phyloP scores from a whole-genome alignment of 805 yeast genomes.

The Wickerhamiella sergipiensis region DNA sequence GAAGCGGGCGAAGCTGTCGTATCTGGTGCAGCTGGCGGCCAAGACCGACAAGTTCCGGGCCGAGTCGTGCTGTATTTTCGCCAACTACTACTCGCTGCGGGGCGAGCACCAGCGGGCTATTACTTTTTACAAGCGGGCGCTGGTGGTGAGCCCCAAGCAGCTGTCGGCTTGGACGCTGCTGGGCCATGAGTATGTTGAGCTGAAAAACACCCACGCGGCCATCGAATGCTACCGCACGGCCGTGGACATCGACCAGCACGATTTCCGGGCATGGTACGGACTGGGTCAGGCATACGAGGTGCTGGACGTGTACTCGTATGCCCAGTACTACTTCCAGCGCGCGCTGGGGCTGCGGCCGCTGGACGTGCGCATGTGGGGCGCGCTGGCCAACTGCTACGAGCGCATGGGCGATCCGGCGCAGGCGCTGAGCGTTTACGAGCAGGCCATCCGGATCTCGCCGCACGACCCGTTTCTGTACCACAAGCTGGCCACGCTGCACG shows the following conservation, averaged over 20 bases:
- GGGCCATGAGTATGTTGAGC: slow-evolving; percentile 98
- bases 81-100: slow-evolving; percentile 81
- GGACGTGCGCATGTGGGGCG: slow-evolving; percentile 94
- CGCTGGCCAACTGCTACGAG: slow-evolving; percentile 79
- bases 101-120: slow-evolving; percentile 94
- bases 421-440: slow-evolving; percentile 66
- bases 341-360: slow-evolving; percentile 80
- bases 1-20: slow-evolving; percentile 69
- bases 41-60: slow-evolving; percentile 78
- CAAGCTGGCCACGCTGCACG: slow-evolving; percentile 56
- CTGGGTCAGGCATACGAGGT: slow-evolving; percentile 97
- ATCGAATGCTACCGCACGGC: slow-evolving; percentile 91
- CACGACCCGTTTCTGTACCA: slow-evolving; percentile 43
- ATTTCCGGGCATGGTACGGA: slow-evolving; percentile 97
- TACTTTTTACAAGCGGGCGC: slow-evolving; percentile 80
- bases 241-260: slow-evolving; percentile 75
- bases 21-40: slow-evolving; percentile 71
- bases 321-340: slow-evolving; percentile 80
- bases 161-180: slow-evolving; percentile 92
- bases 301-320: slow-evolving; percentile 84
- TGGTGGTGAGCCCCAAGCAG: slow-evolving; percentile 65
- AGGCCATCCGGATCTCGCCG: slow-evolving; percentile 51
- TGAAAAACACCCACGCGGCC: slow-evolving; percentile 94
- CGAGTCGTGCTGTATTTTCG: slow-evolving; percentile 88
- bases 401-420: slow-evolving; percentile 57